Percentiles rank a stretch among this genome's conserved stretches.
phyloP scores from a whole-genome alignment of 2,329 filamentous ascomycete genomes.

The Magnaporthiopsis incrustans region DNA sequence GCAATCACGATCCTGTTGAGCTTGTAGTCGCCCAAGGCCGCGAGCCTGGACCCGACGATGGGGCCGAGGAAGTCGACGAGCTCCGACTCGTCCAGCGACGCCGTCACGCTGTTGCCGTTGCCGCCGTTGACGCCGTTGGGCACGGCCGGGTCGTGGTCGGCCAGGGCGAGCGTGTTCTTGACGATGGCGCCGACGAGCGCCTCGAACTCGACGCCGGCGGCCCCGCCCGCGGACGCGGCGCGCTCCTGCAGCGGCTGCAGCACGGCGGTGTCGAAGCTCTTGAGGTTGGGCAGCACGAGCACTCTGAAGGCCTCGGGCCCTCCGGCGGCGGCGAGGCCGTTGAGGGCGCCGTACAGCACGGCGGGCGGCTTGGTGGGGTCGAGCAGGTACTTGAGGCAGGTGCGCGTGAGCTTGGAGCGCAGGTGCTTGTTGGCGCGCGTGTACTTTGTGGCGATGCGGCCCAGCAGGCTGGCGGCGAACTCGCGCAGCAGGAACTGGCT shows the following conservation, averaged over 20 bases:
- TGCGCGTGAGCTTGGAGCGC: conserved; percentile 82
- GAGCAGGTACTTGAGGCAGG: conserved; percentile 85
- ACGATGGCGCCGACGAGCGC: conserved; percentile 49
- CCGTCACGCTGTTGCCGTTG: conserved; percentile 9
- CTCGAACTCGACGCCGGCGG: conserved; percentile 38
- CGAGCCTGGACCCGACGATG: conserved; percentile 42
- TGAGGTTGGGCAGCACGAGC: conserved; percentile 47
- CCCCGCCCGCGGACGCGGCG: conserved; percentile 23
- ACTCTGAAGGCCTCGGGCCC: conserved; percentile 52
- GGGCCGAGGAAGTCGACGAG: conserved; percentile 48
- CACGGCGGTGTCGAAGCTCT: conserved; percentile 44
- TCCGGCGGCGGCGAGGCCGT: conserved; percentile 70
- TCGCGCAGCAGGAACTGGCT: conserved; percentile 77
- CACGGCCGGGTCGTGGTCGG: conserved; percentile 22
- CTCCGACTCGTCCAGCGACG: conserved; percentile 32
- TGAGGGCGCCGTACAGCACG: conserved; percentile 82
- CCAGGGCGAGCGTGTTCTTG: conserved; percentile 40
- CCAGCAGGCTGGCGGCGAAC: conserved; percentile 73
- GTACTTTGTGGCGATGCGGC: conserved; percentile 73
- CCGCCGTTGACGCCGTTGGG: conserved; percentile 33
- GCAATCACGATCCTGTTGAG: conserved; percentile 46
- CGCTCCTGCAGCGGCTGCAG: conserved; percentile 45
- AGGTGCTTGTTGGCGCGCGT: conserved; percentile 72
- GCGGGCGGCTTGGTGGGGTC: conserved; percentile 76
- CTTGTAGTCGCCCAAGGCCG: conserved; percentile 34